These are phyloP conservation scores for Umbilicus rupestris DNA, from an alignment of 164 flowering plant species.

Conservation along the genomic window DNA sequence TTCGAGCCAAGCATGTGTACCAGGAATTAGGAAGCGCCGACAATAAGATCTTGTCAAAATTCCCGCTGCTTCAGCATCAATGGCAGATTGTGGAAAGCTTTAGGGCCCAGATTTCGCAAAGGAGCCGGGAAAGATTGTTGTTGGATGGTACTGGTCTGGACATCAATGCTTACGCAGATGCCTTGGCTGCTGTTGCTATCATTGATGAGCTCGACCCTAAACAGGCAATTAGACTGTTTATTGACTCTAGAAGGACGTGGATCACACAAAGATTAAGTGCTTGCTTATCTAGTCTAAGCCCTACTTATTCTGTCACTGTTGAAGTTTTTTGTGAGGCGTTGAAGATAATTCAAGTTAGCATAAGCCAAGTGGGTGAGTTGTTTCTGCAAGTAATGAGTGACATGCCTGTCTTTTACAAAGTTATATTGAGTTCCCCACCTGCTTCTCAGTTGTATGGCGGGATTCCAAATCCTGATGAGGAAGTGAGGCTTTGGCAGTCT, in stretches of 20 bases:
- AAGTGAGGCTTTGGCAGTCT: slow-evolving; percentile 71
- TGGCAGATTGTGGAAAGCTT: slow-evolving; percentile 95
- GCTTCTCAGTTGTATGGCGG: slow-evolving; percentile 93
- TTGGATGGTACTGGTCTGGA: slow-evolving; percentile 32
- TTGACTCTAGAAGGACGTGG: slow-evolving; percentile 73
- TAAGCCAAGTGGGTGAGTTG: slow-evolving; percentile 82
- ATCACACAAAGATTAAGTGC: slow-evolving; percentile 15
- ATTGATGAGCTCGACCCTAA: slow-evolving; percentile 65
- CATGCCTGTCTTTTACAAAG: slow-evolving; percentile 86
- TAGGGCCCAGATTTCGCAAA: slow-evolving; percentile 77
- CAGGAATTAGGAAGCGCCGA: slow-evolving; percentile 14
- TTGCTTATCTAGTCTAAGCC: background rate
- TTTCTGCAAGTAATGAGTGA: slow-evolving; percentile 79
- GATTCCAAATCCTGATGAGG: slow-evolving; percentile 86
- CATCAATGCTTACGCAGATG: slow-evolving; percentile 66
- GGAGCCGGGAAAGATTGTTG: slow-evolving; percentile 65
- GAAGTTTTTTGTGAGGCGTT: slow-evolving; percentile 58
- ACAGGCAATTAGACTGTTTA: slow-evolving; percentile 52
- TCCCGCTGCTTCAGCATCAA: slow-evolving; percentile 74
- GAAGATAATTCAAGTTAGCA: slow-evolving; percentile 59
- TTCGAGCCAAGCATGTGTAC: slow-evolving; percentile 68
- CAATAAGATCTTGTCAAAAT: slow-evolving; percentile 34
- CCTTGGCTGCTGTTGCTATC: slow-evolving; percentile 70
- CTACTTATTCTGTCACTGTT: slow-evolving; percentile 27
- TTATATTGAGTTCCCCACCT: slow-evolving; percentile 70